phyloP scores from a whole-genome alignment of 179 eudicot genomes.

The Corrigiola litoralis region DNA sequence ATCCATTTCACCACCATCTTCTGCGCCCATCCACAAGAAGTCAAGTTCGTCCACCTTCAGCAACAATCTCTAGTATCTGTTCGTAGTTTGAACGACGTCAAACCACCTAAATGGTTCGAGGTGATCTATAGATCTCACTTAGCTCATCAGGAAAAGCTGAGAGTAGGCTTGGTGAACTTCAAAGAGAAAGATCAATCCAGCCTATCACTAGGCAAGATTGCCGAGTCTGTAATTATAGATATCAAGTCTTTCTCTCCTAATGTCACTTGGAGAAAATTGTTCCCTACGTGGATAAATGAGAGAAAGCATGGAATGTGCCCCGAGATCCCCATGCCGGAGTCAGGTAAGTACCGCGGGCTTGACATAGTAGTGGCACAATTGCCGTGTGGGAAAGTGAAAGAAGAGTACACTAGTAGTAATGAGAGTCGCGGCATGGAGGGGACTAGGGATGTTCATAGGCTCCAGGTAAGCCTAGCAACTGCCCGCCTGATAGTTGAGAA shows the following conservation, averaged over 20 bases:
- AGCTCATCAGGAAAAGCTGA: background rate
- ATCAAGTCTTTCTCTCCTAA: conserved; percentile 29
- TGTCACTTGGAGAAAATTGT: conserved; percentile 37
- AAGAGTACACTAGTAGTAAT: background rate
- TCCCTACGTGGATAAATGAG: conserved; percentile 47
- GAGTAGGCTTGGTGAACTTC: conserved; percentile 45
- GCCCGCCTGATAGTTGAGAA: conserved; percentile 48
- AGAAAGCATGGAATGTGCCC: conserved; percentile 32
- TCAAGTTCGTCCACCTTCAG: conserved; percentile 4
- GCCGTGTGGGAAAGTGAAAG: conserved; percentile 25
- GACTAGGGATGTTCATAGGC: conserved; percentile 46
- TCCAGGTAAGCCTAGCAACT: conserved; percentile 54
- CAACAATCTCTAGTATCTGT: background rate
- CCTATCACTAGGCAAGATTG: conserved; percentile 14
- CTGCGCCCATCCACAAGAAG: background rate
- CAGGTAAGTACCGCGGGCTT: conserved; percentile 27
- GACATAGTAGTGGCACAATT: conserved; percentile 53
- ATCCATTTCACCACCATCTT: background rate
- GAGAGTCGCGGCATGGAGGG: conserved; percentile 17
- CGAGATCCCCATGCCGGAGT: conserved; percentile 47
- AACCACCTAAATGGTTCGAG: conserved; percentile 21
- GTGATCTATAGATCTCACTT: background rate
- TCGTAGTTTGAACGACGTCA: conserved; percentile 1
- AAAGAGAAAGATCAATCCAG: background rate
- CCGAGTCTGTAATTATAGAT: conserved; percentile 18